Base-by-base conservation (phyloP, 2,329 filamentous ascomycete genomes). In the Stagonosporopsis vannaccii region DNA sequence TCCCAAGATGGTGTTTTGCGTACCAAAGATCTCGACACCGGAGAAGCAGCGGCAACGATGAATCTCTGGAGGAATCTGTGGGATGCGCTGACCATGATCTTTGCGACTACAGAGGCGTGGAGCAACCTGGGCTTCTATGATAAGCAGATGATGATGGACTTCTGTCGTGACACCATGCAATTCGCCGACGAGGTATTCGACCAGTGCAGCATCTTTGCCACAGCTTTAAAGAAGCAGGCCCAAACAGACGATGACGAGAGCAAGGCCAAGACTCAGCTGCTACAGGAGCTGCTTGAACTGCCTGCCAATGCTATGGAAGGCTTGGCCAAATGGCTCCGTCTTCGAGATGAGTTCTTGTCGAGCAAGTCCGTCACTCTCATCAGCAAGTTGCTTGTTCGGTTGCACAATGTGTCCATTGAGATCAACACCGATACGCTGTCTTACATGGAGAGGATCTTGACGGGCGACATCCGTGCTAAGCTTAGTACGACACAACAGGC, bases 131-230 rank as follows among this genome's bases (percentile, higher is more conserved):
- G 84, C 4, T 86, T 91, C 56, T 88, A 94, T 46, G 63, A 74
- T 28, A 95, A 92, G 71, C 77, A 81, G 19, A 81, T 86, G 50
- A 93, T 99, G 91, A 89, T 92, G 67, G 88, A 97, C 54, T 97
- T 98, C 69, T 97, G 93, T 71, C 88, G 95, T 63, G 92, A 97
- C 71, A 90, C 91, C 13, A 99, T 99, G 86, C 92, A 98, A 67
- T 90, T 97, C 70, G 93, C 94, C 0, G 91, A 96, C 69, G 84
- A 85, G 32, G 83, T 97, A 1, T 90, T 98, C 70, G 88, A 91
- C 36, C 88, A 97, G 66, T 95, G 96, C 73, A 88, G 87, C 46
- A 84, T 97, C 56, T 87, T 99, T 60, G 86, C 91, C 2, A 90
- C 88, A 41, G 90, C 90, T 12, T 75, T 92, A 53, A 78, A 78